Evolutionary conservation across 768 basidiomycete species (phyloP).

Genomic region (Tephrocybe sp.): DNA sequence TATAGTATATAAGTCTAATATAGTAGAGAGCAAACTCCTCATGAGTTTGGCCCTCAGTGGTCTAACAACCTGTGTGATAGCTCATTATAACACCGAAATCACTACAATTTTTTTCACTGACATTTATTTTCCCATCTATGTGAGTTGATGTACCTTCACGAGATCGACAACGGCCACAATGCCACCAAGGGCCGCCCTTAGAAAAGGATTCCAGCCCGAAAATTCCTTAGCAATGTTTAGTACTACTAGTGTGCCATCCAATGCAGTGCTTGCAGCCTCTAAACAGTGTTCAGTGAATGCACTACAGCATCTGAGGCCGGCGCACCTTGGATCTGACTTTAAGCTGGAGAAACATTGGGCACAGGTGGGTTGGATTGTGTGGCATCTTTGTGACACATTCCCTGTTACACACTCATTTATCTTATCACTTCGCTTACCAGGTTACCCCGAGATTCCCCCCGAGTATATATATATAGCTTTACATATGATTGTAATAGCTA

Average conservation of each 20-base stretch:
- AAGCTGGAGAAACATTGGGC: neutral
- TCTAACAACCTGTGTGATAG: no score
- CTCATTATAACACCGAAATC: no score
- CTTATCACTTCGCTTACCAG: no score
- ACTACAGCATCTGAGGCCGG: neutral
- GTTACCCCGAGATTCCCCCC: no score
- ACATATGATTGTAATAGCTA: no score
- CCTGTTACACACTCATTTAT: no score
- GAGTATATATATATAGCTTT: no score
- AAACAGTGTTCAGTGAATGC: neutral
- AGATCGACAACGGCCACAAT: neutral
- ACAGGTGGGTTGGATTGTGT: neutral
- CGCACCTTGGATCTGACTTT: neutral
- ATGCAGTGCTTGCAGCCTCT: neutral
- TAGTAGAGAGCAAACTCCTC: no score
- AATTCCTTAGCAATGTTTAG: neutral
- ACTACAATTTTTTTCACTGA: no score
- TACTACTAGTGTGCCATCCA: neutral
- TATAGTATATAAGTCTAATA: no score
- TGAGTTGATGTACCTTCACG: neutral
- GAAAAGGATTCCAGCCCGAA: neutral
- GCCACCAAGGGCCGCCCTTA: neutral
- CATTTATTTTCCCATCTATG: neutral
- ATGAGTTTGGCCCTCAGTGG: no score
- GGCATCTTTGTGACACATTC: no score